A percentile compares a stretch with the other conserved stretches of the same genome.
Conservation (phyloP, 2,329 filamentous ascomycete species). For the Magnaporthiopsis poae region DNA sequence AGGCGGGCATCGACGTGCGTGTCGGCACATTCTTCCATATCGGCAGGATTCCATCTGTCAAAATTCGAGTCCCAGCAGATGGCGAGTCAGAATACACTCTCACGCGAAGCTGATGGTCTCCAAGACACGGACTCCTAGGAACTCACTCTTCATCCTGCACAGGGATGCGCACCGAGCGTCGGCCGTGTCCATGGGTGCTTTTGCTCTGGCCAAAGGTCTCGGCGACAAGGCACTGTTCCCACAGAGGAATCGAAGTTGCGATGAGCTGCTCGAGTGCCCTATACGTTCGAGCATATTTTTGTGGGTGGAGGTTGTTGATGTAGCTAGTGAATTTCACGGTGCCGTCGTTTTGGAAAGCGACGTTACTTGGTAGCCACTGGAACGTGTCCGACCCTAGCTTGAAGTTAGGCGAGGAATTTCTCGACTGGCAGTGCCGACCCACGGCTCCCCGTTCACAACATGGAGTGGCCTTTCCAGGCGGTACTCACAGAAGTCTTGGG, state of each 20-base stretch:
- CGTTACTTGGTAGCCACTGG: constrained; percentile 28
- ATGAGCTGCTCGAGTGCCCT: constrained; percentile 26
- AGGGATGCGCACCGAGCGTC: not conserved
- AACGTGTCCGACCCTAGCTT: constrained; percentile 17
- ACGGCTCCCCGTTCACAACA: too few species aligned
- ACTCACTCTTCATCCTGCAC: not conserved
- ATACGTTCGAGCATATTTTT: constrained; percentile 23
- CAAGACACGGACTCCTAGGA: not conserved
- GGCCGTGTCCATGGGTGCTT: not conserved
- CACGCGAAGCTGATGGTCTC: not conserved
- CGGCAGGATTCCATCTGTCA: not conserved
- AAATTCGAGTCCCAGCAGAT: not conserved
- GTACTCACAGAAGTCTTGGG: not conserved
- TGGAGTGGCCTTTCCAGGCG: not conserved
- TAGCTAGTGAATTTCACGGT: constrained; percentile 30
- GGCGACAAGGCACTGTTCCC: constrained; percentile 24
- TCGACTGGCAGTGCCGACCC: not conserved
- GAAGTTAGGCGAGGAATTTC: not conserved
- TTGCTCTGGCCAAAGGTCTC: not conserved
- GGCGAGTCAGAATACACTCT: not conserved
- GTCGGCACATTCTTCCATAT: not conserved
- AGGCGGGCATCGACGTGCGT: not conserved
- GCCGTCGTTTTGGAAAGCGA: constrained; percentile 21
- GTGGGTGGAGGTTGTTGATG: constrained; percentile 35
- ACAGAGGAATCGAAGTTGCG: constrained; percentile 28